phyloP scores from a whole-genome alignment of 1,284 basidiomycete genomes.

The Puccinia horiana region DNA sequence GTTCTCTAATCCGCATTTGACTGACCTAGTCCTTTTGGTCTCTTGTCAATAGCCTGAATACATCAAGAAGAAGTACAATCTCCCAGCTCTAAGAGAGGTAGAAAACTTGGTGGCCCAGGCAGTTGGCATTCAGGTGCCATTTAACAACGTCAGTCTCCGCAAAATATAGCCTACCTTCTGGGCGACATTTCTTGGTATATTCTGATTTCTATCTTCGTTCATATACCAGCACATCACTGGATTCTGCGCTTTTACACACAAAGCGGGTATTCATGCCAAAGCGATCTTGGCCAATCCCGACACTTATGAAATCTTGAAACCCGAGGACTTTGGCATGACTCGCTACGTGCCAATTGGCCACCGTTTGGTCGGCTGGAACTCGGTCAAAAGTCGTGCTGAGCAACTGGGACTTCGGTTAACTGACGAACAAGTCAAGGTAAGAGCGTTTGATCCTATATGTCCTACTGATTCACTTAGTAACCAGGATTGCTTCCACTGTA shows the following conservation, averaged over 20 bases:
- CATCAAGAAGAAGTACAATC: conserved; percentile 99
- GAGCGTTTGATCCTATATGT: background rate
- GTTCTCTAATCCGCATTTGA: background rate
- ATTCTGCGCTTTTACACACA: conserved; percentile 99
- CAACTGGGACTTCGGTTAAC: conserved; percentile 83
- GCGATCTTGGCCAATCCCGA: conserved; percentile 99
- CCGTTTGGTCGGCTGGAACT: conserved; percentile 95
- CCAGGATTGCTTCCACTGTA: background rate
- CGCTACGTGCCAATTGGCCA: conserved; percentile 99
- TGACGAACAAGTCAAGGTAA: conserved; percentile 71
- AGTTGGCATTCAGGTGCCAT: conserved; percentile 96
- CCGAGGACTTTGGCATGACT: conserved; percentile 95
- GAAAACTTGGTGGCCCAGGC: conserved; percentile 99
- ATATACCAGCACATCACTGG: conserved; percentile 67
- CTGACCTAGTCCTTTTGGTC: background rate
- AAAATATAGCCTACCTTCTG: background rate
- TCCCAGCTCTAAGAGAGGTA: conserved; percentile 93
- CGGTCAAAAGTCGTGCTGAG: conserved; percentile 98
- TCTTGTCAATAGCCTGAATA: conserved; percentile 76
- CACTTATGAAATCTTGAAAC: conserved; percentile 94
- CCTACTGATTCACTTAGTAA: background rate
- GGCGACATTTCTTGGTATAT: conserved; percentile 8
- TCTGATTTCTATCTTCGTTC: conserved; percentile 24
- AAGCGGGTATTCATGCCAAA: conserved; percentile 99
- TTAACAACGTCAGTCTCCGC: conserved; percentile 75